A percentile compares a stretch with the other conserved stretches of the same genome.
Evolutionary conservation across 495 filamentous ascomycete genomes (phyloP).

Genomic region (Penicillium atrosanguineum): DNA sequence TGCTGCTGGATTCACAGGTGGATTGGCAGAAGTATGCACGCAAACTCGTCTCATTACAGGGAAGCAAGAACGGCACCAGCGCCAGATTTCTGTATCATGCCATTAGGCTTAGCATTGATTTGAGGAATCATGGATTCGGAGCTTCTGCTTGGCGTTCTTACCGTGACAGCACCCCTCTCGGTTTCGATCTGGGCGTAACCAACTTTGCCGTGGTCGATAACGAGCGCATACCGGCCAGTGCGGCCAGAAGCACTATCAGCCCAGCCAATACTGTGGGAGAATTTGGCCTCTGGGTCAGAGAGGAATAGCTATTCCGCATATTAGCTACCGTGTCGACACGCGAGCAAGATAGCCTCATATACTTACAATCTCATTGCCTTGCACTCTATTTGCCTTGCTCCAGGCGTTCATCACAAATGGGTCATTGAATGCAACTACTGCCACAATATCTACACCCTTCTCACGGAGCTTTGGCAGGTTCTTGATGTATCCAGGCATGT

Average conservation of each 20-base stretch:
- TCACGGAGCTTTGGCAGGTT: slow-evolving; percentile 66
- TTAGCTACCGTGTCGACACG: slow-evolving; percentile 19
- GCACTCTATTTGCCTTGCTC: slow-evolving; percentile 86
- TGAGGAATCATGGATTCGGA: neutral
- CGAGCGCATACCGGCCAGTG: slow-evolving; percentile 79
- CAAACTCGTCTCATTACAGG: slow-evolving; percentile 19
- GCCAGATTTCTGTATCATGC: slow-evolving; percentile 54
- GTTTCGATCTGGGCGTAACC: slow-evolving; percentile 80
- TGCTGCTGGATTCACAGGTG: too few relatives aligned
- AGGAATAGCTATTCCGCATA: slow-evolving; percentile 63
- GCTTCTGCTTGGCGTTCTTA: slow-evolving; percentile 1
- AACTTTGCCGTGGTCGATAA: slow-evolving; percentile 87
- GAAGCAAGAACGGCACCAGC: slow-evolving; percentile 64
- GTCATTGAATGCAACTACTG: slow-evolving; percentile 85
- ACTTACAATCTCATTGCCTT: slow-evolving; percentile 70
- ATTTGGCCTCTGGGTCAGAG: slow-evolving; percentile 69
- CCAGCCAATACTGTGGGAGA: slow-evolving; percentile 82
- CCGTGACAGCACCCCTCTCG: slow-evolving; percentile 53
- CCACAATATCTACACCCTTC: slow-evolving; percentile 82
- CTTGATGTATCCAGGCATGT: slow-evolving; percentile 80
- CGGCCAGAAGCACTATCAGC: slow-evolving; percentile 57
- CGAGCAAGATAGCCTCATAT: neutral
- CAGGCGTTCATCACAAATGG: slow-evolving; percentile 90
- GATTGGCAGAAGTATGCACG: too few relatives aligned
- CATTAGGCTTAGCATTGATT: neutral